A percentile compares a stretch with the other conserved stretches of the same genome.
Evolutionary conservation across 257 asterid genomes (phyloP).

Genomic region (Thymus quinquecostatus): DNA sequence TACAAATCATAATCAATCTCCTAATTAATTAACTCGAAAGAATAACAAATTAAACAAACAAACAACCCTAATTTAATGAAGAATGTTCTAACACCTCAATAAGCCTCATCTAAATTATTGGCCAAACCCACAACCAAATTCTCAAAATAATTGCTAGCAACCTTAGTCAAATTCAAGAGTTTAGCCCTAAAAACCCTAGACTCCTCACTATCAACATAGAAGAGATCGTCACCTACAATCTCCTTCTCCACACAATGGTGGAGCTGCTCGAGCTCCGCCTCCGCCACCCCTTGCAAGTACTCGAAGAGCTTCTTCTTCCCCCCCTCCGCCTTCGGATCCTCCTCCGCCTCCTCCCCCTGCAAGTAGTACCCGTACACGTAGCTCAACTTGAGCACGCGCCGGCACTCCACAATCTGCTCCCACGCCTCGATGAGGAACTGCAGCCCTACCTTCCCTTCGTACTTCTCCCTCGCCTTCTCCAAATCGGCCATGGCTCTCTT

Average conservation of each 20-base stretch:
- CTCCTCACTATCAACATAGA: too few species aligned
- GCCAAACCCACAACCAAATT: constrained; percentile 37
- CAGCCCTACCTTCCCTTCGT: not conserved
- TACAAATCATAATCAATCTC: too few species aligned
- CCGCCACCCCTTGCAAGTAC: constrained; percentile 52
- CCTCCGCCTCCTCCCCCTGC: not conserved
- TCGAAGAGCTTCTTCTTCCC: constrained; percentile 35
- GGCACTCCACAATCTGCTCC: constrained; percentile 57
- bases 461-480: not conserved
- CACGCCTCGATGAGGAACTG: constrained; percentile 41
- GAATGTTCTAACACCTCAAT: too few species aligned
- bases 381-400: constrained; percentile 55
- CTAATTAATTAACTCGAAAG: too few species aligned
- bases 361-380: constrained; percentile 48
- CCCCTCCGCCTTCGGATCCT: not conserved
- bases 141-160: constrained; percentile 24
- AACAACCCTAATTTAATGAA: too few species aligned
- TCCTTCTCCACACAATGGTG: constrained; percentile 48
- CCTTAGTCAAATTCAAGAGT: constrained; percentile 4
- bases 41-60: too few species aligned
- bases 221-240: not conserved
- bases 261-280: constrained; percentile 43
- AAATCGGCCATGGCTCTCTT: constrained; percentile 4
- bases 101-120: constrained; percentile 1
- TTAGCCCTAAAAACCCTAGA: not conserved